Conservation (phyloP, 768 basidiomycete genomes). For the Mycena amicta region DNA sequence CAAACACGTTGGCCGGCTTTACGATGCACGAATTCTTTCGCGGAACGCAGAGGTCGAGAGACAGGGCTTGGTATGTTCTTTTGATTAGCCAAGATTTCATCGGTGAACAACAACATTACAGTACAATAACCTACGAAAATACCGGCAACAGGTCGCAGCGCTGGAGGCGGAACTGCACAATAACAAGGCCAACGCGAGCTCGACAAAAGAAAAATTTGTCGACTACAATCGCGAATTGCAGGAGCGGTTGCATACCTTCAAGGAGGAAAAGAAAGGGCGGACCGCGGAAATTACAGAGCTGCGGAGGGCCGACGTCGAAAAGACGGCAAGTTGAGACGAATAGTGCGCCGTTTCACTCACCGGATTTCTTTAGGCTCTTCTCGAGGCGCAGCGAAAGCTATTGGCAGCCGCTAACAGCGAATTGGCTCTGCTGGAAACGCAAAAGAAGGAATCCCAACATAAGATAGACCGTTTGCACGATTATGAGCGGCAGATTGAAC, state of each 20-base stretch:
- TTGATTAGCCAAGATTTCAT: not conserved
- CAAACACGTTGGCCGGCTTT: conserved; percentile 79
- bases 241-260: conserved; percentile 69
- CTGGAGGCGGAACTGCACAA: conserved; percentile 73
- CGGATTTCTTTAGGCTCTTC: no score
- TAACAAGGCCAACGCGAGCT: conserved; percentile 71
- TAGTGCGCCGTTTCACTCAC: no score
- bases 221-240: conserved; percentile 87
- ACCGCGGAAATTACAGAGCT: conserved; percentile 67
- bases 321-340: no score
- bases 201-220: conserved; percentile 74
- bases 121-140: conserved; percentile 84
- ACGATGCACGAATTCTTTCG: conserved; percentile 71
- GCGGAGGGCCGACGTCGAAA: conserved; percentile 71
- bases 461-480: conserved; percentile 81
- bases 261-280: conserved; percentile 83
- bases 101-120: conserved; percentile 29
- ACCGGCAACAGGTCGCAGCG: conserved; percentile 64
- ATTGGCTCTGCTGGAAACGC: conserved; percentile 73
- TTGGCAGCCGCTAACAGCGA: conserved; percentile 69
- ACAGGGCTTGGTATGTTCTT: conserved; percentile 68
- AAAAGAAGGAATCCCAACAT: conserved; percentile 75
- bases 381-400: conserved; percentile 68
- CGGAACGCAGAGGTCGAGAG: conserved; percentile 79
- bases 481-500: conserved; percentile 87